These are phyloP conservation scores for Xanthoceras sorbifolium DNA, from an alignment of 345 rosid genomes.

Conservation along the genomic window DNA sequence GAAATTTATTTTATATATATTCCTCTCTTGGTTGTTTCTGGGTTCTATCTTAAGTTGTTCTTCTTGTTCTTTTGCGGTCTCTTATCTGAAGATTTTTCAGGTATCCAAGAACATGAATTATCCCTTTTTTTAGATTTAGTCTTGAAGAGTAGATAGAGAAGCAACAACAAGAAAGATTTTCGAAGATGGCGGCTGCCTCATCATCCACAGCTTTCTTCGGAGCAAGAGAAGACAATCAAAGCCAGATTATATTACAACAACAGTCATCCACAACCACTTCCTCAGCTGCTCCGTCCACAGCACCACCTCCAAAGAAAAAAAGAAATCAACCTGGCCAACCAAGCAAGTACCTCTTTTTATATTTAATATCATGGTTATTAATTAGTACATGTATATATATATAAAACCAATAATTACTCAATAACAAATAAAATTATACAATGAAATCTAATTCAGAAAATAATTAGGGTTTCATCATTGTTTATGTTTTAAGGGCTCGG, in stretches of 20 bases:
- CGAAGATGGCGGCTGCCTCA: constrained; percentile 47
- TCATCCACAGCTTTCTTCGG: constrained; percentile 36
- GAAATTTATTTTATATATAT: constrained; percentile 3
- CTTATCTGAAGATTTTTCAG: constrained; percentile 12
- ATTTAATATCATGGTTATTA: not conserved
- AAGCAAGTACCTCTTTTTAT: constrained; percentile 55
- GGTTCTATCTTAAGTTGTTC: constrained; percentile 14
- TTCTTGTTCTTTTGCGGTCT: not conserved
- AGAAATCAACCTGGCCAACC: constrained; percentile 85
- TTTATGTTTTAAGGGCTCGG: not conserved
- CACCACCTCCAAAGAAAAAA: constrained; percentile 57
- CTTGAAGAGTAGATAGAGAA: constrained; percentile 22
- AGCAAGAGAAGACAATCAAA: constrained; percentile 36
- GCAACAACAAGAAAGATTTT: constrained; percentile 9
- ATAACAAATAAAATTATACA: not conserved
- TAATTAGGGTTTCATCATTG: constrained; percentile 7
- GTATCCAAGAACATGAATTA: not conserved
- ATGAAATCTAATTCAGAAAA: constrained; percentile 6
- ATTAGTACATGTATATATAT: not conserved
- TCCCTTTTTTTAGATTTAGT: constrained; percentile 24
- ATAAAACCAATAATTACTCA: constrained; percentile 3
- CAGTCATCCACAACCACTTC: constrained; percentile 47
- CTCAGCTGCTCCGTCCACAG: constrained; percentile 42
- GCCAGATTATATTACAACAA: constrained; percentile 39
- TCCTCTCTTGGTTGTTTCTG: constrained; percentile 34